Evolutionary conservation across 192 early-diverging fungal genomes (phyloP).

Genomic region (Coemansia sp.): DNA sequence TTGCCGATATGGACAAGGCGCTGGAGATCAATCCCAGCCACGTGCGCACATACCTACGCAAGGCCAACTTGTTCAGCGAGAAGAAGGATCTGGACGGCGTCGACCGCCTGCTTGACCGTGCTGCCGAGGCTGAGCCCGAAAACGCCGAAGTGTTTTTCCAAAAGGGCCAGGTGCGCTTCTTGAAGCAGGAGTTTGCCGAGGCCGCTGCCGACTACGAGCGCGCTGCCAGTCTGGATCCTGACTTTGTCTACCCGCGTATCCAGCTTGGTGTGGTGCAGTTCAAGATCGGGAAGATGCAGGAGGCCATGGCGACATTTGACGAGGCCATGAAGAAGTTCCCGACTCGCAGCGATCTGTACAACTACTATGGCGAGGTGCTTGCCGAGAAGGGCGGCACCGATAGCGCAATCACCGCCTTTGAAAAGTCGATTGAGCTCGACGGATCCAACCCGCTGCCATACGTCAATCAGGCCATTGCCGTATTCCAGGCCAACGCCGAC

Average conservation of each 20-base stretch:
- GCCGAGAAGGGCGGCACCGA: conserved; percentile 80
- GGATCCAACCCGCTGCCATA: conserved; percentile 88
- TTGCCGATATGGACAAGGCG: conserved; percentile 76
- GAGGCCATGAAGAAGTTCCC: conserved; percentile 77
- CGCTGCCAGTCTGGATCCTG: conserved; percentile 73
- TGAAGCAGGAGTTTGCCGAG: conserved; percentile 75
- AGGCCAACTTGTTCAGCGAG: conserved; percentile 90
- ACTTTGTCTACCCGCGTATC: conserved; percentile 89
- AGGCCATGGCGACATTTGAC: conserved; percentile 76
- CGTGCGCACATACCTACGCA: conserved; percentile 85
- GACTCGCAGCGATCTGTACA: conserved; percentile 84
- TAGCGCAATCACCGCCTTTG: conserved; percentile 82
- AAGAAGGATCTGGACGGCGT: conserved; percentile 58
- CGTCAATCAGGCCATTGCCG: conserved; percentile 90
- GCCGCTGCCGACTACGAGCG: conserved; percentile 86
- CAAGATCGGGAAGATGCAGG: conserved; percentile 77
- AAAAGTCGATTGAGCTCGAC: conserved; percentile 84
- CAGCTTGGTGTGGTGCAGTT: conserved; percentile 94
- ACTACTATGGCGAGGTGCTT: conserved; percentile 96
- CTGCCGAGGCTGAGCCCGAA: conserved; percentile 61
- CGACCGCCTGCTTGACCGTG: conserved; percentile 30
- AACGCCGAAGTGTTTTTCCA: conserved; percentile 94
- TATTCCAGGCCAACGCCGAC: conserved; percentile 79
- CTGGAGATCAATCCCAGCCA: conserved; percentile 74
- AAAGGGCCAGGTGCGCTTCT: conserved; percentile 63